These are phyloP conservation scores for Aspergillus sclerotialis DNA, from an alignment of 2,329 filamentous ascomycete species.

Conservation along the genomic window DNA sequence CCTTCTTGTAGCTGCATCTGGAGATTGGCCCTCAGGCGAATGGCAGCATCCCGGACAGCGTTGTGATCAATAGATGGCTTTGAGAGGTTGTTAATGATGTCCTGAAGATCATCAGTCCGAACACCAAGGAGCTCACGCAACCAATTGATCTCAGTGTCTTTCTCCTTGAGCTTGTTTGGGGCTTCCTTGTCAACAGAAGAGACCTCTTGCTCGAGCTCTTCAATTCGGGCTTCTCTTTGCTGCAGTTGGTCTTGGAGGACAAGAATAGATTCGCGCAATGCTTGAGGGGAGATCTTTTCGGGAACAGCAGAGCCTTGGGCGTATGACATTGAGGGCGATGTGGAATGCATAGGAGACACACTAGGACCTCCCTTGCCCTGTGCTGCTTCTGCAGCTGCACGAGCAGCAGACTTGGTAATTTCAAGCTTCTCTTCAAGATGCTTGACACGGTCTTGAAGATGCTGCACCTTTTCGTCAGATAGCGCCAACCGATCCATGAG, in stretches of 20 bases:
- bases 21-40: slow-evolving; percentile 85
- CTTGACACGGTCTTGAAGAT: slow-evolving; percentile 75
- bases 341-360: slow-evolving; percentile 33
- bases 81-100: slow-evolving; percentile 76
- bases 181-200: slow-evolving; percentile 67
- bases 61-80: slow-evolving; percentile 69
- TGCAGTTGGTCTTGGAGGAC: slow-evolving; percentile 95
- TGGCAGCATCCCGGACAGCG: slow-evolving; percentile 79
- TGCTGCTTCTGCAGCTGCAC: slow-evolving; percentile 71
- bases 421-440: slow-evolving; percentile 88
- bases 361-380: slow-evolving; percentile 46
- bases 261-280: slow-evolving; percentile 89
- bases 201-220: slow-evolving; percentile 70
- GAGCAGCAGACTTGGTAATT: slow-evolving; percentile 79
- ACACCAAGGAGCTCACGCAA: slow-evolving; percentile 87
- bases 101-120: slow-evolving; percentile 81
- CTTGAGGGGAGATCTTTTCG: slow-evolving; percentile 89
- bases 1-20: slow-evolving; percentile 98
- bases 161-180: slow-evolving; percentile 75
- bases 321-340: slow-evolving; percentile 42
- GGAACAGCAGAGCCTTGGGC: slow-evolving; percentile 48
- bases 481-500: slow-evolving; percentile 74
- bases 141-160: slow-evolving; percentile 91
- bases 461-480: slow-evolving; percentile 74
- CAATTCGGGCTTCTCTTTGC: slow-evolving; percentile 83